Evolutionary conservation across 768 basidiomycete species (phyloP), one percentile per base, ranked within the genome.

Genomic region (Imleria badia): DNA sequence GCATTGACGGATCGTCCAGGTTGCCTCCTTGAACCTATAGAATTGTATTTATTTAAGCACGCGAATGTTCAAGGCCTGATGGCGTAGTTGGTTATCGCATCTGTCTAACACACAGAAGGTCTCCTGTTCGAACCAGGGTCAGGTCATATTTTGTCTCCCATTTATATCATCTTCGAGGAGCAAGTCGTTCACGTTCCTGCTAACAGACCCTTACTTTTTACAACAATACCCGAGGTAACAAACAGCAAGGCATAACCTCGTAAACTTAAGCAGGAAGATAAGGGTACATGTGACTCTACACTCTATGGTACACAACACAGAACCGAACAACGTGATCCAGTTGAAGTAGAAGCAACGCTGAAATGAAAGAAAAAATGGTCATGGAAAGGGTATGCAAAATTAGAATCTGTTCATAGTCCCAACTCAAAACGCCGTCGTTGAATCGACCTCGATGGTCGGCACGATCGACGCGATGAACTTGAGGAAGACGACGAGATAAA

Each of bases 391-490:
- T 64, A 64, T 64, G 56, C 44, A 43, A 46, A 30, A 50, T 11
- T 6, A 34, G 52, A 20, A 48, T 34, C n/a, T 22, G 17, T 56
- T 31, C 31, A 40, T 15, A 46, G 48, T 58, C 48, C 51, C 20
- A 10, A 22, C 7, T 72, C 64, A 86, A 71, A 86, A 85, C 42
- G 85, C 78, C 20, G 91, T 89, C 45, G 92, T 95, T 61, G 93
- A 92, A 72, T 95, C 92, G 40, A 98, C 94, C 75, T 98, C 96
- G 69, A 98, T 98, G 45, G 95, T 97, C n/a, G 94, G 95, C 41
- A 97, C 93, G 72, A 97, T 96, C 48, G 91, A 93, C 12, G 94
- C 94, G 68, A 98, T 97, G 75, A 98, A 98, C 81, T 98, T 99
- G 77, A 98, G 84, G 84, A 98, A 98, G 51, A 94, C 94, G 64